Base-by-base conservation (phyloP, 1,284 basidiomycete species). In the Sporisorium exsertum region DNA sequence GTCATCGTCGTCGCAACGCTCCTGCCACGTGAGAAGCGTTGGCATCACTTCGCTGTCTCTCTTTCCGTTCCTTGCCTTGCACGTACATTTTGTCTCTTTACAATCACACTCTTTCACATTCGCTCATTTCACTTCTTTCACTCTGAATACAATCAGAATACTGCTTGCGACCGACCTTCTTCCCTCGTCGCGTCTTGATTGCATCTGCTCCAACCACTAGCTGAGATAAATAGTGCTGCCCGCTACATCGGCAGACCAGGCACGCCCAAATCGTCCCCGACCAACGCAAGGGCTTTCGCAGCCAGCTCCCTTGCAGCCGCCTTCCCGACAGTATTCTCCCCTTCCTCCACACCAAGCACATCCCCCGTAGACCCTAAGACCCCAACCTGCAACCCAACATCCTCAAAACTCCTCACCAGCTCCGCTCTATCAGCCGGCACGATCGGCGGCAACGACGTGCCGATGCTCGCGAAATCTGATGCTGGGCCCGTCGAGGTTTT, bases 391-490 rank as follows among this genome's bases (percentile, higher is more conserved):
- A 70, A 32, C 2, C 71, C 67, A 5, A 24, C 2, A 10, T 63
- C 56, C 4, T 18, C 20, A 8, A 72, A 59, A 2, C 27, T 47
- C 49, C 62, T 51, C 9, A 32, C 20, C 32, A 72, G 33, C 37
- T 52, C 64, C 8, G 20, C 55, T 9, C 26, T 16, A 18, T 64
- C 68, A 22, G 40, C 43, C 29, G 58, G 57, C 12, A 67, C n/a
- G 29, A 63, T 59, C 7, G 58, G 50, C 6, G 64, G 67, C 7
- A 70, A 47, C 49, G 67, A 70, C 24, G 67, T 67, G 22, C 72
- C 72, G 15, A 64, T 55, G 24, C 63, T 54, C 0, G 64, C 64
- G 3, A 27, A 3, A 3, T 63, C 61, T 24, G 59, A 29, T 2
- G 60, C 18, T 5, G 47, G 10, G 8, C 70, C 70, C 8, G 42